Base-by-base conservation (phyloP, 306 rosid genomes). In the Cucurbita maxima region DNA sequence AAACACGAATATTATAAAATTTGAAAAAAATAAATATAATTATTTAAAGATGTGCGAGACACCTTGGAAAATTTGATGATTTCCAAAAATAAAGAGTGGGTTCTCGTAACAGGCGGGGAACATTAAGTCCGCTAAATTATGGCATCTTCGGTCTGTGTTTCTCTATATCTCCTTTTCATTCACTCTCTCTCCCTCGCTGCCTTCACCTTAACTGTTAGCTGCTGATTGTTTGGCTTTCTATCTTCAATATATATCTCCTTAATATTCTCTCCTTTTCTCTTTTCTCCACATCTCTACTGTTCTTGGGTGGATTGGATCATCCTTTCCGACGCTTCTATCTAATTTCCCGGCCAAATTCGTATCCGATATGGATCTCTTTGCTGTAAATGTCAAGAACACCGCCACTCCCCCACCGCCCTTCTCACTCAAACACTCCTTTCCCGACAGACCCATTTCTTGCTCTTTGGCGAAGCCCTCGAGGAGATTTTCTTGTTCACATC, bases 331-430 rank as follows among this genome's bases (percentile, higher is more conserved):
- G 41, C 60, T 25, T 40, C 12, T 55, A 30, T 30, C 34, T 30
- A 30, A 30, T 30, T 63, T 55, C 15, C 58, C 16, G 4, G 61
- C 41, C 57, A 44, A 75, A 47, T 52, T 7, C 38, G 41, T 37
- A 64, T 59, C 15, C 75, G 77, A 45, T 55, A 92, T 93, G 98
- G 98, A 93, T 93, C 90, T 87, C 75, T 88, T 79, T 77, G 81
- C 85, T 5, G 81, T 83, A 48, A 84, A 82, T 36, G 86, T 77
- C 71, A 93, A 87, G 59, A 84, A 76, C 86, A 19, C 76, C 50
- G 70, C 75, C 71, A 43, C 14, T 20, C 76, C 54, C 14, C 14
- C 52, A 54, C 44, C 75, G 76, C 82, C 85, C 34, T 79, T 88
- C 43, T 76, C 82, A 56, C 81, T 73, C 73, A 22, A 86, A 58